Base-by-base conservation (phyloP, 2,329 filamentous ascomycete genomes). In the Aureobasidium sp. region DNA sequence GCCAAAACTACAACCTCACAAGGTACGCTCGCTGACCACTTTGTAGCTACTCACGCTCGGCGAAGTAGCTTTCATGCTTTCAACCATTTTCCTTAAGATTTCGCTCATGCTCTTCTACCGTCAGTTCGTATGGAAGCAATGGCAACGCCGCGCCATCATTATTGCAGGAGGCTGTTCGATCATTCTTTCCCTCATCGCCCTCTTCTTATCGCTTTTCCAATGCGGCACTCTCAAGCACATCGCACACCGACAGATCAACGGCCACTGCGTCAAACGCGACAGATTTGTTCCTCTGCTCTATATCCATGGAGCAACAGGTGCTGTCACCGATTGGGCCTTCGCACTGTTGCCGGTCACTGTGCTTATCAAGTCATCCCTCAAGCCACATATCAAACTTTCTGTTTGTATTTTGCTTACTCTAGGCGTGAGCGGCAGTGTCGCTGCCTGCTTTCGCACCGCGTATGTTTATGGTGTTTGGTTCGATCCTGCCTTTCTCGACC, bases 51-150 rank as follows among this genome's bases (percentile, higher is more conserved):
- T 57, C 21, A 37, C 40, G 9, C 37, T 57, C 19, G 53, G 53
- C 29, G 53, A 57, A 46, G 53, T 25, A 5, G 67, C 73, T 1
- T 78, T 78, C 62, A 63, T 76, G 40, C 59, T 72, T 8, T 70
- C 74, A 0, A 73, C 75, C 63, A 71, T 75, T 61, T 63, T 72
- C 15, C 65, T 78, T 61, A 79, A 79, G 63, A 71, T 78, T 21
- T 77, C 76, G 1, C 65, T 79, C 7, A 74, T 70, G 13, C 64
- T 78, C 35, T 78, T 78, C 68, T 77, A 77, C 64, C 67, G 74
- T 3, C 74, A 76, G 2, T 73, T 78, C 43, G 69, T 77, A 13
- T 68, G 65, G 31, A 68, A 70, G 37, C 53, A 49, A n/a, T 76
- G 74, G 72, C 76, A 78, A 33, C 63, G 65, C 19, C 60, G 63